A percentile compares a stretch with the other conserved stretches of the same genome.
These are phyloP conservation scores for Antitrichia curtipendula DNA, from an alignment of 225 moss, liverwort and hornwort species.

Conservation along the genomic window DNA sequence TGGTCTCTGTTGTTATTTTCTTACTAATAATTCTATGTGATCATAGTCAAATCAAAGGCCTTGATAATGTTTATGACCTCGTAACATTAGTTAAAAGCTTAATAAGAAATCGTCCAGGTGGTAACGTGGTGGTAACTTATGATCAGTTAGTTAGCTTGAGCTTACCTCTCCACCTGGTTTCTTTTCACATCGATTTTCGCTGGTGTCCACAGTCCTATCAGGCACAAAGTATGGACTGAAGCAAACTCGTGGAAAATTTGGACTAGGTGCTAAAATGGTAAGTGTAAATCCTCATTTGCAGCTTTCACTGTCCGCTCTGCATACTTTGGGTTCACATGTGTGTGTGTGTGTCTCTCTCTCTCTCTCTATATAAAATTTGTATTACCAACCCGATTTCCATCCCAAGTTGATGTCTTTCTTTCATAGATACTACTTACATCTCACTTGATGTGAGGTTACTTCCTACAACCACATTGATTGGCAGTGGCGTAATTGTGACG, in stretches of 20 bases:
- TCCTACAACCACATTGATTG: not conserved
- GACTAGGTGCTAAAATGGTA: constrained; percentile 96
- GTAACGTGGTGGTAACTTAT: not conserved
- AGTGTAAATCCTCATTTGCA: not conserved
- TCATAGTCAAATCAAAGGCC: not conserved
- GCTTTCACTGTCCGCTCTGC: not conserved
- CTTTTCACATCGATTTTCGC: not conserved
- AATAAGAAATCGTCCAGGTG: not conserved
- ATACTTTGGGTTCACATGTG: not conserved
- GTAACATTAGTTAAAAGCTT: not conserved
- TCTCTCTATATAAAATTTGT: not conserved
- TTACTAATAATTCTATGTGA: not conserved
- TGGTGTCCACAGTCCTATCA: constrained; percentile 58
- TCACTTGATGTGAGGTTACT: not conserved
- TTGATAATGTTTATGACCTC: not conserved
- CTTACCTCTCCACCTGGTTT: not conserved
- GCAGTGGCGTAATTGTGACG: not conserved
- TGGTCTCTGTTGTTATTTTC: not conserved
- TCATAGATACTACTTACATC: not conserved
- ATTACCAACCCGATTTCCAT: not conserved
- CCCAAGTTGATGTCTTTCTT: not conserved
- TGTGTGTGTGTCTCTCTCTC: not conserved
- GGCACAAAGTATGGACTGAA: constrained; percentile 97
- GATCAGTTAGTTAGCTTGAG: not conserved
- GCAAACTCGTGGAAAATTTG: constrained; percentile 97